phyloP scores from a whole-genome alignment of 1,139 yeast species.

The Nakaseomyces bracarensis region DNA sequence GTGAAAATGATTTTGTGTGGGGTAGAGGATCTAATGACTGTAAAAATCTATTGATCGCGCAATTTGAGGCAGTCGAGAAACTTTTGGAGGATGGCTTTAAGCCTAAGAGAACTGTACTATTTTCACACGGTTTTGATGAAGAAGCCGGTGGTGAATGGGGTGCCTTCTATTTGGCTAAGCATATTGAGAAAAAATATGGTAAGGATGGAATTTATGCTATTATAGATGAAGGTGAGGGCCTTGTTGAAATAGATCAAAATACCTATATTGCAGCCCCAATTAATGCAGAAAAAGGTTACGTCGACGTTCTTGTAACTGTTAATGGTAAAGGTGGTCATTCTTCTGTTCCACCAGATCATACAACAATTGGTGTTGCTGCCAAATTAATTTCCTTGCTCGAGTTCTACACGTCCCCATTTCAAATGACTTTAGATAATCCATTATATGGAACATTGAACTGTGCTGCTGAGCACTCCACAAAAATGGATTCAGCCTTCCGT shows the following conservation, averaged over 20 bases:
- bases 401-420: conserved; percentile 39
- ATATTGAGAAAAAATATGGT: conserved; percentile 46
- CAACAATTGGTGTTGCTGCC: conserved; percentile 63
- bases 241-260: conserved; percentile 34
- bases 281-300: conserved; percentile 60
- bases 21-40: conserved; percentile 66
- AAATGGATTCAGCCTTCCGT: conserved; percentile 17
- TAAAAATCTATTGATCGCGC: conserved; percentile 48
- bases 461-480: conserved; percentile 35
- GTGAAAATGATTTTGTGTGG: conserved; percentile 39
- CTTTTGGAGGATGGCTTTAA: conserved; percentile 38
- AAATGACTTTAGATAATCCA: conserved; percentile 44
- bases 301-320: conserved; percentile 42
- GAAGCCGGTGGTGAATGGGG: conserved; percentile 58
- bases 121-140: conserved; percentile 68
- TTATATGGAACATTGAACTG: conserved; percentile 38
- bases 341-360: conserved; percentile 63
- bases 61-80: conserved; percentile 52
- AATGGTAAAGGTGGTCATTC: conserved; percentile 67
- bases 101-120: conserved; percentile 49
- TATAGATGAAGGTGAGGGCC: conserved; percentile 55
- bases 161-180: conserved; percentile 40
- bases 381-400: conserved; percentile 46
- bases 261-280: conserved; percentile 51
- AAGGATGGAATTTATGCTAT: conserved; percentile 46